A percentile compares a stretch with the other conserved stretches of the same genome.
Conservation (phyloP, 2,329 filamentous ascomycete species). For the Cryoendolithus antarcticus region DNA sequence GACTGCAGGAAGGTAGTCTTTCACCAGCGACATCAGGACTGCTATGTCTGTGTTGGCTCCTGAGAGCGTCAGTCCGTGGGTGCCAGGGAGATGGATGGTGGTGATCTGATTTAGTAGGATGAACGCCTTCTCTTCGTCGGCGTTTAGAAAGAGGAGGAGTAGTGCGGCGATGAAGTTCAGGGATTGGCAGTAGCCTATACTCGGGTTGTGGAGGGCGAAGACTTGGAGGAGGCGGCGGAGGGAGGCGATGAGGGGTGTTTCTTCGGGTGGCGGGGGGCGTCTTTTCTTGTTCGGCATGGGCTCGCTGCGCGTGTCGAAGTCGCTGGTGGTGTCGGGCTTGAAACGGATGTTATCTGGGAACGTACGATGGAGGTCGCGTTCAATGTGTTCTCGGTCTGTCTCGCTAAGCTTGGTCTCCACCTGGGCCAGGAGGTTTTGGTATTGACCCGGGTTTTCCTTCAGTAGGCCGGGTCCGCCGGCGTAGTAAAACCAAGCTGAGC, state of each 20-base stretch:
- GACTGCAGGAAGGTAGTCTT: conserved; percentile 67
- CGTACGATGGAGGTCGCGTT: conserved; percentile 83
- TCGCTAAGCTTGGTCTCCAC: conserved; percentile 49
- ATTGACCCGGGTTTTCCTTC: conserved; percentile 63
- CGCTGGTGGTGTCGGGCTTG: conserved; percentile 46
- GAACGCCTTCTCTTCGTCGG: conserved; percentile 82
- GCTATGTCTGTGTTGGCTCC: conserved; percentile 89
- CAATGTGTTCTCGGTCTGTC: conserved; percentile 78
- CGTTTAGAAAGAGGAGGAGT: conserved; percentile 67
- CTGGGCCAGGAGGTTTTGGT: conserved; percentile 55
- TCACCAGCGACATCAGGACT: conserved; percentile 77
- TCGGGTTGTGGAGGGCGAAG: conserved; percentile 81
- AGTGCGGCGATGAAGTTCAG: conserved; percentile 90
- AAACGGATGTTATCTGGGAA: conserved; percentile 92
- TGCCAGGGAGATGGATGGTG: conserved; percentile 74
- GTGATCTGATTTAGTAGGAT: conserved; percentile 91
- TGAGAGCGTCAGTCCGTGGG: conserved; percentile 80
- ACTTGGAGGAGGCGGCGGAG: conserved; percentile 77
- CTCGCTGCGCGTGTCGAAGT: conserved; percentile 17
- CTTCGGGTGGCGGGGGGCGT: conserved; percentile 53
- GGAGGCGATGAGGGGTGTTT: conserved; percentile 68
- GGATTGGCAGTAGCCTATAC: conserved; percentile 89
- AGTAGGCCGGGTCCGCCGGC: conserved; percentile 74
- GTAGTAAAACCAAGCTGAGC: conserved; percentile 96
- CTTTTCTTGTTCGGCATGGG: neutral